A percentile compares a stretch with the other conserved stretches of the same genome.
Conservation (phyloP, 2,329 filamentous ascomycete genomes). For the Fusarium luffae region DNA sequence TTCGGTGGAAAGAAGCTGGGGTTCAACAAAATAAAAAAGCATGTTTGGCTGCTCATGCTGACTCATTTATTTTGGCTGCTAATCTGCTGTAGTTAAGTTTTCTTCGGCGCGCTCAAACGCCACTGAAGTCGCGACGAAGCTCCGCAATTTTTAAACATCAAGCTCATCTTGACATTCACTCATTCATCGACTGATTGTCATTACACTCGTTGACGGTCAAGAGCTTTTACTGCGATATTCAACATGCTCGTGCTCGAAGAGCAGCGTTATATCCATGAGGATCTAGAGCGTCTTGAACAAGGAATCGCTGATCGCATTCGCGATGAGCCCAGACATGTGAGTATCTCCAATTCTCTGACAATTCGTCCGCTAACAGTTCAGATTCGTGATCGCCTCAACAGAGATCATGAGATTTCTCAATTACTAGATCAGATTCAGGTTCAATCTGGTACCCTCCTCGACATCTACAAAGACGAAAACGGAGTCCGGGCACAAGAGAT, state of each 20-base stretch:
- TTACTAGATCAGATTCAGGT: slow-evolving; percentile 88
- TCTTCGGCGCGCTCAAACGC: slow-evolving; percentile 32
- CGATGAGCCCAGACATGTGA: slow-evolving; percentile 88
- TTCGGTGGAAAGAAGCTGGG: slow-evolving; percentile 36
- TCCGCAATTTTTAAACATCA: slow-evolving; percentile 44
- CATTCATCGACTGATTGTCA: not conserved
- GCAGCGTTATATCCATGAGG: slow-evolving; percentile 93
- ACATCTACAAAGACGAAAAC: slow-evolving; percentile 85
- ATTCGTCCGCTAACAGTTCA: slow-evolving; percentile 52
- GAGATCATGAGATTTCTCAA: slow-evolving; percentile 90
- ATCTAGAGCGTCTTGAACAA: slow-evolving; percentile 94
- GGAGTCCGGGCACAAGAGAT: slow-evolving; percentile 81
- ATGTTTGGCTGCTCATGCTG: not conserved
- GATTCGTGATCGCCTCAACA: slow-evolving; percentile 88
- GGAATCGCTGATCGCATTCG: slow-evolving; percentile 88
- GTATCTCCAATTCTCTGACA: slow-evolving; percentile 46
- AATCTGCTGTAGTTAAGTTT: not conserved
- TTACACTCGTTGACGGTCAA: not conserved
- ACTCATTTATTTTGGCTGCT: not conserved
- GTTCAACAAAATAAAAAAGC: not conserved
- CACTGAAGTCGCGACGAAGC: slow-evolving; percentile 45
- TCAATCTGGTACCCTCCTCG: slow-evolving; percentile 82
- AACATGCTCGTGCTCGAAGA: slow-evolving; percentile 90
- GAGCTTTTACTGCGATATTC: not conserved
- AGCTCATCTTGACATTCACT: slow-evolving; percentile 27